Evolutionary conservation across 1,139 yeast species (phyloP), one percentile per base, ranked within the genome.

Genomic region (Meyerozyma guilliermondii): DNA sequence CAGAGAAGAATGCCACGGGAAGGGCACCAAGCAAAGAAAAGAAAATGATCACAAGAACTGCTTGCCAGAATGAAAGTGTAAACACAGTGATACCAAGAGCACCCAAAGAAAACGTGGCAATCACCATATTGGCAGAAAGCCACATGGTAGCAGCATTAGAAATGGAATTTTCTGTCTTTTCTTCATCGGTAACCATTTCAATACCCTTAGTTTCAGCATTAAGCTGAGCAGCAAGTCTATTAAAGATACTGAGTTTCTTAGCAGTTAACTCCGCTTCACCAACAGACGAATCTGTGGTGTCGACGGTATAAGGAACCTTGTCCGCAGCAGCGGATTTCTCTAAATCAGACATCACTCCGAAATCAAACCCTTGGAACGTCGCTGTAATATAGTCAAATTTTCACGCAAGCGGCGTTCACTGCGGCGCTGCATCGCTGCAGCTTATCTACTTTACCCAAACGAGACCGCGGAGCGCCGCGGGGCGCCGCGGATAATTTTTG

Each of bases 91-190:
- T 69, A 45, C 96, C 96, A 42, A 89, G 68, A 46, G 86, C 85
- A 59, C 97, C 97, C 41, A 88, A 69, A 2, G 95, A 73, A 55
- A 78, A 83, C 20, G 96, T 80, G 18, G 96, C 89, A 59, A 89
- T 79, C 45, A 88, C 96, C 76, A 87, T 71, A 65, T 89, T 89
- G 30, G 95, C 96, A 23, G 94, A 84, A 56, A 86, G 75, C 97
- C 97, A 89, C 95, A 89, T 87, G 43, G 91, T 74, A 35, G 91
- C 89, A 23, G 94, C 87, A 52, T 75, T 78, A 69, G 79, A 68
- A 43, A 84, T 58, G 28, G 87, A 80, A 42, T 59, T 62, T 44
- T 83, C 88, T 39, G 75, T 70, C 51, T 81, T 78, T 59, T 83
- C 87, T 42, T 78, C 83, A 46, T 80, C 87, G 20, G 86, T 82